Conservation (phyloP, 257 asterid genomes). For the Nicotiana otophora region DNA sequence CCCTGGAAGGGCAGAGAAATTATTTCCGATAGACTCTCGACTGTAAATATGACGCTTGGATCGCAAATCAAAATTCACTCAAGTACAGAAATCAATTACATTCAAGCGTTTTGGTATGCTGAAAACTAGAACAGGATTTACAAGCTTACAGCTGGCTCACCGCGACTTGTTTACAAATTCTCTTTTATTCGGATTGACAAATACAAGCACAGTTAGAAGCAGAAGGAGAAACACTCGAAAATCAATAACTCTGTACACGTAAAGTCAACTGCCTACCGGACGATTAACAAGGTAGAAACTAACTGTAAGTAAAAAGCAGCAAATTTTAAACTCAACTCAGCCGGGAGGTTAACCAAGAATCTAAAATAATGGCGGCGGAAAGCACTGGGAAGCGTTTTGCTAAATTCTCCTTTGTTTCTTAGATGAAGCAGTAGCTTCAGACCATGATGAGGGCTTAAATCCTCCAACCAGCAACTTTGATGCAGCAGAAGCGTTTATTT, state of each 20-base stretch:
- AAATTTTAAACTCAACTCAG: background rate
- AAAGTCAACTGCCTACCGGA: background rate
- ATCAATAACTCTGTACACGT: background rate
- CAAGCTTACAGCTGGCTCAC: too few species aligned
- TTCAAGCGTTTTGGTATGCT: background rate
- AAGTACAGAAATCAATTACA: background rate
- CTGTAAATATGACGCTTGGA: background rate
- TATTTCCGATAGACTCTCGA: too few species aligned
- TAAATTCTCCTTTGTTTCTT: slow-evolving; percentile 14
- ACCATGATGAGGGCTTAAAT: slow-evolving; percentile 62
- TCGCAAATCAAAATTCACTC: background rate
- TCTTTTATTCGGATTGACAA: background rate
- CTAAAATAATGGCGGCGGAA: background rate
- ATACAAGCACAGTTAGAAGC: background rate
- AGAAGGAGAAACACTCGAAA: background rate
- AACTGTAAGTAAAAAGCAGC: background rate
- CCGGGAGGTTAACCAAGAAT: background rate
- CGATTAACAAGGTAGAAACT: background rate
- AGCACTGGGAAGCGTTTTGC: background rate
- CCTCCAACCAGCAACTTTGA: slow-evolving; percentile 72
- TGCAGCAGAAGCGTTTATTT: slow-evolving; percentile 57
- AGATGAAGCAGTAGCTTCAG: slow-evolving; percentile 26
- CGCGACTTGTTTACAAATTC: background rate
- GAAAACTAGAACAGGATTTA: background rate
- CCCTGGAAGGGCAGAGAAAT: too few species aligned